Evolutionary conservation across 164 flowering plant species (phyloP).

Genomic region (Hamamelis virginiana): DNA sequence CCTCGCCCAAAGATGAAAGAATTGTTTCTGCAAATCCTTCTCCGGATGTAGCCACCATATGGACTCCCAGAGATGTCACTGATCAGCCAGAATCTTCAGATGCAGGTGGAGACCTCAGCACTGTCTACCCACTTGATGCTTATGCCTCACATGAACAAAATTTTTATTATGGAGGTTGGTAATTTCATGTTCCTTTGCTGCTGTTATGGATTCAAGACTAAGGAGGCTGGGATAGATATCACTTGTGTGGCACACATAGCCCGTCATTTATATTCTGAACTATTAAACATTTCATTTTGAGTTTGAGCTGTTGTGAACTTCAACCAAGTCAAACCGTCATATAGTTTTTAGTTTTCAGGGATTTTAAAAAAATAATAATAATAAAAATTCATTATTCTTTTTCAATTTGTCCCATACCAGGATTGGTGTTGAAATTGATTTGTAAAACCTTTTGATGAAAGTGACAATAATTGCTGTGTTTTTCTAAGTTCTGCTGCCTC

Average conservation of each 20-base stretch:
- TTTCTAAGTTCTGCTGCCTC: background rate
- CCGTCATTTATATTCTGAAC: background rate
- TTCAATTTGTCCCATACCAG: background rate
- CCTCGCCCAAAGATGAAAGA: slow-evolving; percentile 57
- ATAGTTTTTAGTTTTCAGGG: background rate
- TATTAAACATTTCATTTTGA: background rate
- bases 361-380: too few relatives aligned
- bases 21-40: slow-evolving; percentile 49
- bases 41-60: slow-evolving; percentile 45
- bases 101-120: slow-evolving; percentile 31
- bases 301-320: background rate
- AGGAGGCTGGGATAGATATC: too few relatives aligned
- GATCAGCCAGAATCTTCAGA: slow-evolving; percentile 35
- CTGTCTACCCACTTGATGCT: slow-evolving; percentile 34
- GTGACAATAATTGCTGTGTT: background rate
- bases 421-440: background rate
- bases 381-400: background rate
- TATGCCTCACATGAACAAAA: slow-evolving; percentile 54
- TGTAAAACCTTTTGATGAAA: background rate
- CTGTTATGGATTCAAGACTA: background rate
- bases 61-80: slow-evolving; percentile 37
- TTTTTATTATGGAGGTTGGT: slow-evolving; percentile 64
- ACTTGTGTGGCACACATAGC: background rate
- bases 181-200: slow-evolving; percentile 13
- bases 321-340: too few relatives aligned